Conservation (phyloP, 2,329 filamentous ascomycete species). For the Fusarium verticillioides region DNA sequence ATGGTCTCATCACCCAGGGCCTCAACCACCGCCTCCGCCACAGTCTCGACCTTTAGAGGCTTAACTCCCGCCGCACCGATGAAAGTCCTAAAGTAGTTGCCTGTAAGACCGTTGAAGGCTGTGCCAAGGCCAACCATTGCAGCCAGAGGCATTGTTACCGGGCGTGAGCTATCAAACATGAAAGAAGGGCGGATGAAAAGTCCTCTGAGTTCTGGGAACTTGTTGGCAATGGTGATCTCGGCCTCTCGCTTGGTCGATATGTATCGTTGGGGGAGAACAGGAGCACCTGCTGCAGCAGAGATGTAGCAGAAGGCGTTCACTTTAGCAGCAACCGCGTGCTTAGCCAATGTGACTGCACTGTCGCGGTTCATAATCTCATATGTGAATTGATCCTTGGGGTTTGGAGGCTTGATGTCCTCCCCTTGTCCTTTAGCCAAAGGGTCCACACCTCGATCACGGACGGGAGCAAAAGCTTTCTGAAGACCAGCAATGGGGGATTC, state of each 20-base stretch:
- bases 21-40: slow-evolving; percentile 91
- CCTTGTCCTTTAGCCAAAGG: slow-evolving; percentile 72
- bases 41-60: slow-evolving; percentile 86
- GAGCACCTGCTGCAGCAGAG: slow-evolving; percentile 86
- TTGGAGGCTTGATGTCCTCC: slow-evolving; percentile 71
- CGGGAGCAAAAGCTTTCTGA: slow-evolving; percentile 78
- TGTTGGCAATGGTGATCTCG: slow-evolving; percentile 77
- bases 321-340: slow-evolving; percentile 74
- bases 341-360: slow-evolving; percentile 83
- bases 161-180: slow-evolving; percentile 85
- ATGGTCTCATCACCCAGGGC: slow-evolving; percentile 79
- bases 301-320: slow-evolving; percentile 85
- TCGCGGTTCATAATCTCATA: slow-evolving; percentile 99
- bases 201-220: slow-evolving; percentile 79
- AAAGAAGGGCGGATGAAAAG: slow-evolving; percentile 89
- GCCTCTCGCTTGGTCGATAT: slow-evolving; percentile 93
- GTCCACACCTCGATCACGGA: slow-evolving; percentile 73
- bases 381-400: slow-evolving; percentile 81
- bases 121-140: slow-evolving; percentile 79
- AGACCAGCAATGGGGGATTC: slow-evolving; percentile 86
- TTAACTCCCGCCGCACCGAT: slow-evolving; percentile 87
- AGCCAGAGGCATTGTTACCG: slow-evolving; percentile 86
- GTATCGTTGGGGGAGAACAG: slow-evolving; percentile 85
- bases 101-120: slow-evolving; percentile 80
- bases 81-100: slow-evolving; percentile 78